Percentiles rank a stretch among this genome's conserved stretches.
phyloP scores from a whole-genome alignment of 2,329 filamentous ascomycete species.

The Simplicillium aogashimaense region DNA sequence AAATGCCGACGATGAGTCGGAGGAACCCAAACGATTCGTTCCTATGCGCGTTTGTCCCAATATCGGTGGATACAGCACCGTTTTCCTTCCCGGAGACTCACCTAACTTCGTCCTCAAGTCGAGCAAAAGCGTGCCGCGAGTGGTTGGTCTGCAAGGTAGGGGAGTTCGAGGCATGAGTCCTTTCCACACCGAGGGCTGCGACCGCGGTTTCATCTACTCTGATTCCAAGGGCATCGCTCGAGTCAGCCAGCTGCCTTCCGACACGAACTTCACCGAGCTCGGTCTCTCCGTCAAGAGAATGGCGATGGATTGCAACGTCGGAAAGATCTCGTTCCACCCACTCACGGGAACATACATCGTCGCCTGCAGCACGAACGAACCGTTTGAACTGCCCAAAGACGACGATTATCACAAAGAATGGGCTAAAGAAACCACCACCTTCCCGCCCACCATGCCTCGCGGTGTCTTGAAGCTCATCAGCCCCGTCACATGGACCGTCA shows the following conservation, averaged over 20 bases:
- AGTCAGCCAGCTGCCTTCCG: slow-evolving; percentile 59
- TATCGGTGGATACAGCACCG: slow-evolving; percentile 67
- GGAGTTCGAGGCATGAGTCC: slow-evolving; percentile 62
- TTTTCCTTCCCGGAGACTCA: slow-evolving; percentile 73
- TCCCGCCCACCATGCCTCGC: slow-evolving; percentile 59
- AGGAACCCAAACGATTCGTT: slow-evolving; percentile 26
- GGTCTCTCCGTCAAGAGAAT: slow-evolving; percentile 69
- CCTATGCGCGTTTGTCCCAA: slow-evolving; percentile 51
- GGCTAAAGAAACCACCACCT: slow-evolving; percentile 56
- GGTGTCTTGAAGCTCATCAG: slow-evolving; percentile 72
- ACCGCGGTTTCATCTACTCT: slow-evolving; percentile 74
- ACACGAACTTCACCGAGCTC: slow-evolving; percentile 61
- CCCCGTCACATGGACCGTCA: slow-evolving; percentile 64
- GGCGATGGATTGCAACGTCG: slow-evolving; percentile 58
- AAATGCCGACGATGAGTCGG: slow-evolving; percentile 30
- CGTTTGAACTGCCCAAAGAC: slow-evolving; percentile 78
- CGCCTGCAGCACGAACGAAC: slow-evolving; percentile 55
- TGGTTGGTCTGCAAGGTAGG: slow-evolving; percentile 61
- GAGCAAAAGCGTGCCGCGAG: slow-evolving; percentile 63
- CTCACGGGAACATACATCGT: slow-evolving; percentile 67
- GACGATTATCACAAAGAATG: slow-evolving; percentile 78
- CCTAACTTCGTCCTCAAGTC: slow-evolving; percentile 79
- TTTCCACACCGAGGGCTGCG: slow-evolving; percentile 69
- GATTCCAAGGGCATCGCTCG: slow-evolving; percentile 63
- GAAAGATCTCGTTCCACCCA: slow-evolving; percentile 67